Evolutionary conservation across 2,329 filamentous ascomycete species (phyloP).

Genomic region (Aspergillus ibericus): DNA sequence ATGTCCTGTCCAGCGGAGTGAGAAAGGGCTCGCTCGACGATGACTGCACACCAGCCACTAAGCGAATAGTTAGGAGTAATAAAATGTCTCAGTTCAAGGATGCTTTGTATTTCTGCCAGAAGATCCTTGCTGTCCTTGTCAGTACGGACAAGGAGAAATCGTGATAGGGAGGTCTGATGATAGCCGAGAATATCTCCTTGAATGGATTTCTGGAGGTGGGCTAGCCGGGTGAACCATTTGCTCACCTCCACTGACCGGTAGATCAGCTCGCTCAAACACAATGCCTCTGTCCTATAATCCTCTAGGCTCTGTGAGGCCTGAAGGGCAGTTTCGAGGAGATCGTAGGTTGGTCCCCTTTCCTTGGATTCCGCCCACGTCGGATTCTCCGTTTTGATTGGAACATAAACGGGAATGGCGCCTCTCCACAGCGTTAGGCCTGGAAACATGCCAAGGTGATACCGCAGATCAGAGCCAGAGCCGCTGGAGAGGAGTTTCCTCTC

Average conservation of each 20-base stretch:
- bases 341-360: neutral
- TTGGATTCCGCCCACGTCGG: neutral
- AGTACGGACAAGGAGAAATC: neutral
- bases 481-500: neutral
- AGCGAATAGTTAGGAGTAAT: rapidly evolving
- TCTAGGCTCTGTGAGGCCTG: neutral
- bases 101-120: neutral
- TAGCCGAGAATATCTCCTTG: neutral
- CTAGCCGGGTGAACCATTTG: neutral
- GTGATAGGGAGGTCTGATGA: neutral
- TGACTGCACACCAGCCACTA: neutral
- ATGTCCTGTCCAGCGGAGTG: neutral
- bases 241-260: neutral
- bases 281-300: neutral
- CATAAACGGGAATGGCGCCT: neutral
- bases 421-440: neutral
- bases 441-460: neutral
- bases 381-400: neutral
- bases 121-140: neutral
- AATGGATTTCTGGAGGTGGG: neutral
- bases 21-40: neutral
- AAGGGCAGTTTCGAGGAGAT: neutral
- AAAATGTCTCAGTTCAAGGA: neutral
- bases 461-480: neutral
- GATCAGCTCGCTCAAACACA: neutral